Evolutionary conservation across 2,329 filamentous ascomycete genomes (phyloP), one percentile per base, ranked within the genome.

Genomic region (Bipolaris sorokiniana): DNA sequence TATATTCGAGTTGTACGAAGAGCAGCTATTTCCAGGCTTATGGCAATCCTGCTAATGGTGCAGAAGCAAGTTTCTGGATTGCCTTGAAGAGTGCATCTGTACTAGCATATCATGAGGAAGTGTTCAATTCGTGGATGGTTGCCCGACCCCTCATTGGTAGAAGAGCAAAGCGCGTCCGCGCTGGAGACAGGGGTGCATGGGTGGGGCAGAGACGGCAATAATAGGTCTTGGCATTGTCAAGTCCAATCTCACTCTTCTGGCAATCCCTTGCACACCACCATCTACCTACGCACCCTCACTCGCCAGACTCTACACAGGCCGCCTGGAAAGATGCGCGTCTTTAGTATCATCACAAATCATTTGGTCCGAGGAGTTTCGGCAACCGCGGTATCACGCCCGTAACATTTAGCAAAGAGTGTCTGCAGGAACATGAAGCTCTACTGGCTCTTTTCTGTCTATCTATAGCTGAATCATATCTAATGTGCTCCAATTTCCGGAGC

Each of bases 121-220:
- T 23, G 31, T 18, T 23, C 22, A 16, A 45, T 16, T 28, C 31
- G 38, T 46, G 28, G 45, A 34, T 51, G 42, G 56, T 62, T 52
- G 50, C 54, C 58, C 20, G 36, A 41, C 54, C 56, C 51, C 61
- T 51, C 57, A 34, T 44, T 59, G 45, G n/a, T 20, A 51, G 22
- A 51, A 41, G 31, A 31, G 54, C 48, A 59, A 42, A 52, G 55
- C 66, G 63, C 64, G 64, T 59, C 38, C 52, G 58, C 59, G 57
- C 56, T 61, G 57, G 57, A 61, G 46, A 55, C 46, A 50, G 44
- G 62, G 46, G 60, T 57, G 50, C 20, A 23, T 16, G 22, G 11
- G 40, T 42, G 40, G 54, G 54, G 54, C 42, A 56, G 51, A 58
- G 59, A 55, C 51, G 54, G 31, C 22, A 57, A 56, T 28, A 23